A percentile compares a stretch with the other conserved stretches of the same genome.
These are phyloP conservation scores for Lophiostoma macrostomum DNA, from an alignment of 495 filamentous ascomycete genomes.

Conservation along the genomic window DNA sequence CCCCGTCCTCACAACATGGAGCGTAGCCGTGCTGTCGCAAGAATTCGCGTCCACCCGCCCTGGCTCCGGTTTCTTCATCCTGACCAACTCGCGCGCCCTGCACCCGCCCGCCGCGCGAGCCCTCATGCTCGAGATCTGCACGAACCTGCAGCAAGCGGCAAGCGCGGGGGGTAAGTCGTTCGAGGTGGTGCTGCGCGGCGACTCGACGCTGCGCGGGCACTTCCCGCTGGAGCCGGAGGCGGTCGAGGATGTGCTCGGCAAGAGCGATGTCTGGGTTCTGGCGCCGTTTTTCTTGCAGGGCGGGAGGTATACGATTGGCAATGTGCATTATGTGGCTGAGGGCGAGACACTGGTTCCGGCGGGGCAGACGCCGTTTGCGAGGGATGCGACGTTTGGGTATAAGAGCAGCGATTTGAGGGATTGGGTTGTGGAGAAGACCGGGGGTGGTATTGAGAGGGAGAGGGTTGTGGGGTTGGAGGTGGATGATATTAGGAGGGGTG, in stretches of 20 bases:
- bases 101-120: slow-evolving; percentile 44
- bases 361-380: slow-evolving; percentile 49
- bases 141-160: slow-evolving; percentile 47
- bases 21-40: slow-evolving; percentile 41
- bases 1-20: slow-evolving; percentile 55
- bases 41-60: slow-evolving; percentile 41
- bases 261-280: slow-evolving; percentile 47
- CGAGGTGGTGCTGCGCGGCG: slow-evolving; percentile 52
- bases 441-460: slow-evolving; percentile 33
- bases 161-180: slow-evolving; percentile 41
- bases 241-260: slow-evolving; percentile 47
- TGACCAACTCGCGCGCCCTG: slow-evolving; percentile 55
- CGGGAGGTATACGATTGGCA: slow-evolving; percentile 50
- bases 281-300: slow-evolving; percentile 57
- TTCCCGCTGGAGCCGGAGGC: slow-evolving; percentile 53
- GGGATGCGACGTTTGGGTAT: slow-evolving; percentile 55
- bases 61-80: slow-evolving; percentile 52
- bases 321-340: slow-evolving; percentile 55
- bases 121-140: slow-evolving; percentile 48
- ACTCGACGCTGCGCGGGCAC: slow-evolving; percentile 54
- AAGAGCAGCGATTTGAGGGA: slow-evolving; percentile 49
- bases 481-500: slow-evolving; percentile 48
- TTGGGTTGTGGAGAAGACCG: slow-evolving; percentile 51
- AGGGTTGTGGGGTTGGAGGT: slow-evolving; percentile 43
- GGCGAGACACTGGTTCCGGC: slow-evolving; percentile 48